phyloP scores from a whole-genome alignment of 2,329 filamentous ascomycete species.

The Endoconidiophora laricicola region DNA sequence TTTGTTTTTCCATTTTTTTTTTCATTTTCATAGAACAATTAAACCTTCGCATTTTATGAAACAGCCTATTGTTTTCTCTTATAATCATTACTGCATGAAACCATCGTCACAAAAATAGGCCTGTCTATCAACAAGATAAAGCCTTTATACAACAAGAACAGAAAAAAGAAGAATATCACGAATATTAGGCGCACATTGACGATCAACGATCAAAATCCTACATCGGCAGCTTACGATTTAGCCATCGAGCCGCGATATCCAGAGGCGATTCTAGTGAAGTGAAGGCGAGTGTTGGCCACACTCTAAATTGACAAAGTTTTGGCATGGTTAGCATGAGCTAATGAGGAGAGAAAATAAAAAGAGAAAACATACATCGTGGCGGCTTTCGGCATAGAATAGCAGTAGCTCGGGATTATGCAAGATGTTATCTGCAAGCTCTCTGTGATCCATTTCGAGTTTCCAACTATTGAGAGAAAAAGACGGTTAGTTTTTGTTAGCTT shows the following conservation, averaged over 20 bases:
- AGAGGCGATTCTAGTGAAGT: slow-evolving; percentile 39
- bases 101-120: too few relatives aligned
- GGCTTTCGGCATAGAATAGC: slow-evolving; percentile 40
- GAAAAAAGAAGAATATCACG: too few relatives aligned
- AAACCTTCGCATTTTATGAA: too few relatives aligned
- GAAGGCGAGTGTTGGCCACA: slow-evolving; percentile 36
- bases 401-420: slow-evolving; percentile 41
- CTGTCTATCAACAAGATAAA: too few relatives aligned
- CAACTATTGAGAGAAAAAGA: neutral
- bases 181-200: too few relatives aligned
- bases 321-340: neutral
- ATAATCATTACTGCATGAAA: too few relatives aligned
- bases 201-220: too few relatives aligned
- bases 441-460: neutral
- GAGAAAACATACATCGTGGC: slow-evolving; percentile 30
- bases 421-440: slow-evolving; percentile 20
- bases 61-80: too few relatives aligned
- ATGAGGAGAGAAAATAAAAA: neutral
- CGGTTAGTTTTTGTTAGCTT: neutral
- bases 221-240: too few relatives aligned
- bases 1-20: too few relatives aligned
- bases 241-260: slow-evolving; percentile 19
- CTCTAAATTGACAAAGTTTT: slow-evolving; percentile 25
- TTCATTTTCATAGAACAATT: too few relatives aligned
- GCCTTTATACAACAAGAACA: too few relatives aligned